Base-by-base conservation (phyloP, 192 early-diverging fungal species). In the Entrophospora sp. region DNA sequence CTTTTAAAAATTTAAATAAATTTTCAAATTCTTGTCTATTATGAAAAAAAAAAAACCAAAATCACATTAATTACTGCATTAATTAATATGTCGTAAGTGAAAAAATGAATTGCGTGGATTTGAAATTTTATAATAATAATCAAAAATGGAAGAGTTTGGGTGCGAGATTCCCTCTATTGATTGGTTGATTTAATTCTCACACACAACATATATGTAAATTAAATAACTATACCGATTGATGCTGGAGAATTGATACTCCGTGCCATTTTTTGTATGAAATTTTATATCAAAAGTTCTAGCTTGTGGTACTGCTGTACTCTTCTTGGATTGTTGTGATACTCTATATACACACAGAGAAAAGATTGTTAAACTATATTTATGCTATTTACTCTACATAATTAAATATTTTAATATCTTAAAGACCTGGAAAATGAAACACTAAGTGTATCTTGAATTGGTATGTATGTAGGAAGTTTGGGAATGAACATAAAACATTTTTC, bases 401-500 rank as follows among this genome's bases (percentile, higher is more conserved):
- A n/a, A n/a, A n/a, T n/a, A n/a, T n/a, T n/a, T n/a, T n/a, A 65
- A 24, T 73, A 71, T 32, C 59, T 49, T 18, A 73, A 76, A 1
- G 91, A 90, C 64, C 96, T 89, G 24, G 91, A 88, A 71, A 99
- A 99, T 16, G 91, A 90, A 16, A 96, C 87, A 18, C 81, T 83
- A 27, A 80, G 77, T 49, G 97, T 93, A 27, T 99, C 94, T n/a
- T 73, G 66, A 51, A 88, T 86, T 8, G 92, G 81, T 40, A 99
- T 89, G 36, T 86, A 89, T 37, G 88, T 90, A n/a, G 93, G 79
- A 0, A 94, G 95, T 72, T 99, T 99, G 35, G 92, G 91, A 51
- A 95, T 87, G 61, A 95, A 94, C 45, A 99, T 37, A 67, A 99
- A 88, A n/a, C 86, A 87, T 70, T 93, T 92, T 62, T 96, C 95